Base-by-base conservation (phyloP, 1,284 basidiomycete genomes). In the Malassezia brasiliensis region DNA sequence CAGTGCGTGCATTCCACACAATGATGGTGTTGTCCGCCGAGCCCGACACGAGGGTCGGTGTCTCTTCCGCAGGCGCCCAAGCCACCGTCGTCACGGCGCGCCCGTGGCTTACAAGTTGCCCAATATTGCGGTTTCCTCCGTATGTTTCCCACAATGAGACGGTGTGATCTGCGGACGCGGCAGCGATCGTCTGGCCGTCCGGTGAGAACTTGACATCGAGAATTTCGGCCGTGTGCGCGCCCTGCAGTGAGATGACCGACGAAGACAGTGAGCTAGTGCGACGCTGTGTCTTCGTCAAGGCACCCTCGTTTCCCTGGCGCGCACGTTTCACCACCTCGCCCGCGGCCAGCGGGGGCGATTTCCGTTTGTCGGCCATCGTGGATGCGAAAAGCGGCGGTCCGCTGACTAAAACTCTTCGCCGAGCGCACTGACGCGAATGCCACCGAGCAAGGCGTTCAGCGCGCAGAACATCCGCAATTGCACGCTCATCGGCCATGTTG, bases 11-110 rank as follows among this genome's bases (percentile, higher is more conserved):
- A 37, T 63, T 59, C 68, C 73, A 75, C 9, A 57, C 61, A 44
- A 71, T 70, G 36, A 75, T 45, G 3, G 69, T 75, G 5, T 57
- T 59, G 47, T 75, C 74, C 1, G 69, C 74, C n/a, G 74, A 75
- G 15, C 61, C 70, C 11, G 65, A 67, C 47, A 64, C 68, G 39
- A 69, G 65, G 9, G 53, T 53, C 32, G 41, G 38, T 11, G 9
- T 19, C 44, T 63, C 62, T 10, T 45, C 22, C n/a, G 55, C 50
- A 46, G 53, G 56, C 45, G 61, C 63, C 65, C 69, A 74, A 5
- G 54, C 44, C 7, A 74, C 50, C 30, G 63, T 63, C 2, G 69
- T 71, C 42, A 74, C 70, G 0, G 72, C 70, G 35, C 66, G 68
- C 6, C 58, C 53, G 51, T 74, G 72, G 0, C 68, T 67, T n/a